A percentile compares a stretch with the other conserved stretches of the same genome.
These are phyloP conservation scores for Sugiyamaella qingdaonensis DNA, from an alignment of 805 yeast species.

Conservation along the genomic window DNA sequence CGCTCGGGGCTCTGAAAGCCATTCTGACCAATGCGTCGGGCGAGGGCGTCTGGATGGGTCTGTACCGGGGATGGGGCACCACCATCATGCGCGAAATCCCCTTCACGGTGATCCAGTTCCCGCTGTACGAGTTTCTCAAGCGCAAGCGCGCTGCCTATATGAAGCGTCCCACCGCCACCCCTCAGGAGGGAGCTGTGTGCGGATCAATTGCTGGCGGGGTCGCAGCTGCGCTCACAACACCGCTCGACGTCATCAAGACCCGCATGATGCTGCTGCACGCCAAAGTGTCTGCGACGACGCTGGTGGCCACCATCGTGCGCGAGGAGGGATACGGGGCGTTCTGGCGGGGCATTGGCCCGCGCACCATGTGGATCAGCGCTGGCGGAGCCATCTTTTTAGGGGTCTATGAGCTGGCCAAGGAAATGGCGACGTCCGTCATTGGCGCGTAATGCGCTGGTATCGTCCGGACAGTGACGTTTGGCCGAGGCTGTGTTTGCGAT, in stretches of 20 bases:
- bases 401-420: slow-evolving; percentile 63
- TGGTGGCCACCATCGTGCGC: slow-evolving; percentile 50
- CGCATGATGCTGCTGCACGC: slow-evolving; percentile 73
- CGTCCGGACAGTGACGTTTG: too few relatives aligned
- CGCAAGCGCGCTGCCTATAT: slow-evolving; percentile 43
- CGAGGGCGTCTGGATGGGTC: slow-evolving; percentile 71
- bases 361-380: slow-evolving; percentile 96
- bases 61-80: slow-evolving; percentile 90
- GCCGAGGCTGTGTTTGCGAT: too few relatives aligned
- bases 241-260: slow-evolving; percentile 90
- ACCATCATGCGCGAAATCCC: slow-evolving; percentile 96
- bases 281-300: slow-evolving; percentile 41
- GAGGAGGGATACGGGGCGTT: slow-evolving; percentile 78
- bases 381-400: slow-evolving; percentile 98
- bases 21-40: slow-evolving; percentile 63
- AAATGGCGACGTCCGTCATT: neutral
- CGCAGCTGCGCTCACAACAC: slow-evolving; percentile 93
- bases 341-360: slow-evolving; percentile 83
- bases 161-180: slow-evolving; percentile 43
- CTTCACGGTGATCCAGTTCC: slow-evolving; percentile 93
- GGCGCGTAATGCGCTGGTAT: too few relatives aligned
- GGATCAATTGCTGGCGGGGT: slow-evolving; percentile 94
- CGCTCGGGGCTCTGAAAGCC: slow-evolving; percentile 62
- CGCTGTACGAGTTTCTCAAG: slow-evolving; percentile 83
- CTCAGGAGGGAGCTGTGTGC: slow-evolving; percentile 76